These are phyloP conservation scores for Nakazawaea anatomiae DNA, from an alignment of 805 yeast species.

Conservation along the genomic window DNA sequence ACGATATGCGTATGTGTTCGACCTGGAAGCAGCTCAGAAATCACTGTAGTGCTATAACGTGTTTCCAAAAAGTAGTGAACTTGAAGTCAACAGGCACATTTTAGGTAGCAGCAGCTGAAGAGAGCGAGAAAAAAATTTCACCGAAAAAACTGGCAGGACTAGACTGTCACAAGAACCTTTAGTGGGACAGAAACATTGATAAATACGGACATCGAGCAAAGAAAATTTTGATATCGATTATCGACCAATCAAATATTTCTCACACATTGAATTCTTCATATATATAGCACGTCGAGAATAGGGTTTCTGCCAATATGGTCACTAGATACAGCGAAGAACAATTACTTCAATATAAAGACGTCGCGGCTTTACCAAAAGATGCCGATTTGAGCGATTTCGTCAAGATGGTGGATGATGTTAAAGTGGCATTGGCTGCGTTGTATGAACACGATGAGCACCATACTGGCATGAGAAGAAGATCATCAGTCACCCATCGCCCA, in stretches of 20 bases:
- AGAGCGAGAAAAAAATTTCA: not conserved
- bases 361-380: conserved; percentile 55
- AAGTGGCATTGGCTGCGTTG: conserved; percentile 28
- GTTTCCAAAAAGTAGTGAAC: not conserved
- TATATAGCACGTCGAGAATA: too few relatives aligned
- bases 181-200: too few relatives aligned
- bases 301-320: conserved; percentile 25
- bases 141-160: not conserved
- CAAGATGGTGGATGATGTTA: conserved; percentile 60
- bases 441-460: conserved; percentile 18
- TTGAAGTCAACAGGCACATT: not conserved
- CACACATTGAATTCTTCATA: too few relatives aligned
- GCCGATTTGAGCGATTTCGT: conserved; percentile 61
- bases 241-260: too few relatives aligned
- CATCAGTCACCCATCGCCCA: conserved; percentile 30
- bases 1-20: too few relatives aligned
- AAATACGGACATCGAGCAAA: too few relatives aligned
- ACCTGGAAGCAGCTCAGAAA: too few relatives aligned
- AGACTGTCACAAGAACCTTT: not conserved
- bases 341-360: conserved; percentile 50
- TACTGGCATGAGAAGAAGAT: conserved; percentile 10
- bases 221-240: too few relatives aligned
- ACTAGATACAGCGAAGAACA: conserved; percentile 67
- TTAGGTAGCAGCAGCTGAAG: not conserved
- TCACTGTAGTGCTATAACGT: too few relatives aligned